Evolutionary conservation across 2,329 filamentous ascomycete species (phyloP), one percentile per base, ranked within the genome.

Genomic region (Fusarium staphyleae): DNA sequence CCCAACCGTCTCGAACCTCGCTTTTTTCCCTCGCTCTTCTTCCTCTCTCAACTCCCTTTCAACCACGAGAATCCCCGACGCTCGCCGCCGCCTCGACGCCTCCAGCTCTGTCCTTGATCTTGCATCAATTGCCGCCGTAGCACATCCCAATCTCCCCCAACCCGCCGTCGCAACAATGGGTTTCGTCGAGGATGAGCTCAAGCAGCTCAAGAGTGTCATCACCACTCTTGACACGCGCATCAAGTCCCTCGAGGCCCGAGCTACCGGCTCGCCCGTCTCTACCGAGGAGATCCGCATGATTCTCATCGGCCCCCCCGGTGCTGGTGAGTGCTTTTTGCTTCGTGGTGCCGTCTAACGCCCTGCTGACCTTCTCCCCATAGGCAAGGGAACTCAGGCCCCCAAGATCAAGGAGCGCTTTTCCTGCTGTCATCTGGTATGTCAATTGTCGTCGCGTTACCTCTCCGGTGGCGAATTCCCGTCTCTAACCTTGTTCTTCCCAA

Each of bases 371-470:
- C 41, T 55, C 28, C 47, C 53, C 47, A 36, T 71, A 98, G 95
- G 95, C 81, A 99, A 99, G 86, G 95, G 95, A 78, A 99, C 95
- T 34, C 95, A 99, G 78, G 95, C 95, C 54, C 95, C 95, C 63
- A 93, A 89, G 77, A 95, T 99, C 79, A 97, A 97, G 85, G 93
- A 98, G 73, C 96, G 91, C 81, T 99, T 93, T 81, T 91, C 88
- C 75, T 92, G 92, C 80, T 99, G 95, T 81, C 95, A 99, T 78
- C 80, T 99, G 80, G 93, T 97, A 86, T 71, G 88, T 72, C 54
- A 51, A 68, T 65, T 43, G 45, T 22, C 19, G 47, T 55, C 49
- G 50, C 55, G 49, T 48, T 40, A 22, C 30, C n/a, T 22, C 30
- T 5, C 3, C 12, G 40, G 35, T 12, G n/a, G 39, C 24, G 10